A percentile compares a stretch with the other conserved stretches of the same genome.
Conservation (phyloP, 768 basidiomycete species). For the Vararia minispora region DNA sequence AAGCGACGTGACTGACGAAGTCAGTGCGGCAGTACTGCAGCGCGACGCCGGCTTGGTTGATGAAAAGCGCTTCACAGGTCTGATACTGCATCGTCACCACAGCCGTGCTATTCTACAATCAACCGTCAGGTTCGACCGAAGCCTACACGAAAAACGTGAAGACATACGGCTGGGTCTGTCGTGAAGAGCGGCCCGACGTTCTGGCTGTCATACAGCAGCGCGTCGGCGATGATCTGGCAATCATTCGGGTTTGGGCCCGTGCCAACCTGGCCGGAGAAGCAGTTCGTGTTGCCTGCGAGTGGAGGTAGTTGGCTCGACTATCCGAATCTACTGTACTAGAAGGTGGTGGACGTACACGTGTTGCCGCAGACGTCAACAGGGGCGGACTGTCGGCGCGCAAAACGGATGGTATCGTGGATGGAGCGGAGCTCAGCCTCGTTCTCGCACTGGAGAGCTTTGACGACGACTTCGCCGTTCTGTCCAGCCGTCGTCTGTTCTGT, state of each 20-base stretch:
- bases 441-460: no score
- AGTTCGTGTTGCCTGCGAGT: conserved; percentile 23
- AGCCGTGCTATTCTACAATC: conserved; percentile 21
- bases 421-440: no score
- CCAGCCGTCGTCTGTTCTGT: no score
- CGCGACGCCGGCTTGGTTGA: conserved; percentile 31
- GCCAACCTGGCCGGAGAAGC: conserved; percentile 34
- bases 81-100: conserved; percentile 29
- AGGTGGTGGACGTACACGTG: no score
- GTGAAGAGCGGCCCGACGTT: conserved; percentile 25
- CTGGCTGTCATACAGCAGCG: conserved; percentile 33
- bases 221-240: conserved; percentile 38
- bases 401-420: no score
- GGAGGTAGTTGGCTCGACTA: not conserved
- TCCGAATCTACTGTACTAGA: no score
- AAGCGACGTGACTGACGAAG: conserved; percentile 26
- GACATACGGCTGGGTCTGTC: conserved; percentile 3
- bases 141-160: not conserved
- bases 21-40: conserved; percentile 35
- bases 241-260: conserved; percentile 39
- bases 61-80: conserved; percentile 35
- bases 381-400: no score
- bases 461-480: no score
- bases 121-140: not conserved
- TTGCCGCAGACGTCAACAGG: no score